Evolutionary conservation across 208 protist species (phyloP), one percentile per base, ranked within the genome.

Genomic region (Herpetomonas samuelpessoai): DNA sequence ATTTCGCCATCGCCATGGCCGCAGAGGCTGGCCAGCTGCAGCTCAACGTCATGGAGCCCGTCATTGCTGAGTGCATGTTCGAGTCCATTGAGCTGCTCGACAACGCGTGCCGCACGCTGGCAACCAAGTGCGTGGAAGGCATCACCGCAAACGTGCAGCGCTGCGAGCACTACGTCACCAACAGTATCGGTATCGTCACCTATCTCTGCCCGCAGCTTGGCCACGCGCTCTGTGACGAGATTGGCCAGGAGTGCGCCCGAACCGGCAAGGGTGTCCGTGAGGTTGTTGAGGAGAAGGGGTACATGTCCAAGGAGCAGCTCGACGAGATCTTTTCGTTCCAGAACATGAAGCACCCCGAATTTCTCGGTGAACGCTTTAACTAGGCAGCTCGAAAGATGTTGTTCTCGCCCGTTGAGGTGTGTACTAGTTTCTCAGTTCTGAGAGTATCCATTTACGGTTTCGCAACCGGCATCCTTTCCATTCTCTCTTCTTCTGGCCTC

Each of bases 41-140:
- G 72, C 72, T 98, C 22, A 98, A 98, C 63, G 92, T 97, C 4
- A 97, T 94, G 74, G 93, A 95, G 68, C 95, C 95, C n/a, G 55
- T 97, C 30, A 96, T 98, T 25, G 74, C 91, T 21, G 44, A 59
- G 25, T 80, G 74, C 53, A 29, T 96, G 9, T 68, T 95, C 24
- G 61, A 83, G 26, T 84, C 79, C 1, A 81, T 85, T n/a, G 29
- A 75, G n/a, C 64, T 97, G 26, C 47, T 97, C 3, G 83, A 57
- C 30, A 91, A 97, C 62, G 69, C 54, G 9, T 81, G 61, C 27
- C 52, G 55, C 18, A 91, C 76, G 10, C 96, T 97, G 45, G 59
- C 53, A 1, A 61, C 65, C 16, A 68, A 94, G 49, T 97, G 93
- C 63, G 73, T 95, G 9, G 71, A 71, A 12, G 93, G 92, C 39